phyloP scores from a whole-genome alignment of 1,284 basidiomycete genomes.

The Trametes hirsuta region DNA sequence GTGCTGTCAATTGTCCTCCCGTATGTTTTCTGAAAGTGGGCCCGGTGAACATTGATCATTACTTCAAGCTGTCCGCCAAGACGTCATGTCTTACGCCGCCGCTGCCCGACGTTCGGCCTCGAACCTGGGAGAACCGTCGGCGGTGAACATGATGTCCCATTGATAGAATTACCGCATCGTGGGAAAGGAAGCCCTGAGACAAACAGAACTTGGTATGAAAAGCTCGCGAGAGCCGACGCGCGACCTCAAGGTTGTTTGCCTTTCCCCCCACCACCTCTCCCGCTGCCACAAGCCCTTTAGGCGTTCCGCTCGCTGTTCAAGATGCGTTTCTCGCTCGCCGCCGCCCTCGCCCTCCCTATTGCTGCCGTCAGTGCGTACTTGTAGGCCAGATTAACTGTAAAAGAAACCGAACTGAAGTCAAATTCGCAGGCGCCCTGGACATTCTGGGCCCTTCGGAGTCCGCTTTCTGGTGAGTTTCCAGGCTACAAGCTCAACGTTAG shows the following conservation, averaged over 20 bases:
- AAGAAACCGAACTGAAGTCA: not conserved
- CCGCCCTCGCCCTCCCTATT: conserved; percentile 35
- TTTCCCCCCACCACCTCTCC: conserved; percentile 9
- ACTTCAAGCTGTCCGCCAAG: not conserved
- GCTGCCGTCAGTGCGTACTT: conserved; percentile 36
- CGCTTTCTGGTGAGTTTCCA: conserved; percentile 37
- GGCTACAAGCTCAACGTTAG: not conserved
- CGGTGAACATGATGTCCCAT: not conserved
- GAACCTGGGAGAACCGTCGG: conserved; percentile 1
- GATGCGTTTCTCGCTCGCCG: conserved; percentile 33
- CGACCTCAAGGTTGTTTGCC: conserved; percentile 20
- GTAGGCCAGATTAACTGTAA: not conserved
- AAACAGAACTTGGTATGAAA: conserved; percentile 4
- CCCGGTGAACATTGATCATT: too few species aligned
- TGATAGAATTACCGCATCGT: conserved; percentile 9
- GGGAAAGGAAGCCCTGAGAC: conserved; percentile 17
- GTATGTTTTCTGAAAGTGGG: too few species aligned
- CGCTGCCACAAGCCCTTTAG: conserved; percentile 25
- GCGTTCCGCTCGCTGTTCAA: conserved; percentile 20
- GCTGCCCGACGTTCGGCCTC: not conserved
- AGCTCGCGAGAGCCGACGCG: conserved; percentile 9
- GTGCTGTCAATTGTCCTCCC: too few species aligned
- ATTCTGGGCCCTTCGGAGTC: conserved; percentile 38
- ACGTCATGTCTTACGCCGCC: not conserved
- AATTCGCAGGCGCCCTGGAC: conserved; percentile 31